Evolutionary conservation across 495 filamentous ascomycete genomes (phyloP), one percentile per base, ranked within the genome.

Genomic region (Tuber magnatum): DNA sequence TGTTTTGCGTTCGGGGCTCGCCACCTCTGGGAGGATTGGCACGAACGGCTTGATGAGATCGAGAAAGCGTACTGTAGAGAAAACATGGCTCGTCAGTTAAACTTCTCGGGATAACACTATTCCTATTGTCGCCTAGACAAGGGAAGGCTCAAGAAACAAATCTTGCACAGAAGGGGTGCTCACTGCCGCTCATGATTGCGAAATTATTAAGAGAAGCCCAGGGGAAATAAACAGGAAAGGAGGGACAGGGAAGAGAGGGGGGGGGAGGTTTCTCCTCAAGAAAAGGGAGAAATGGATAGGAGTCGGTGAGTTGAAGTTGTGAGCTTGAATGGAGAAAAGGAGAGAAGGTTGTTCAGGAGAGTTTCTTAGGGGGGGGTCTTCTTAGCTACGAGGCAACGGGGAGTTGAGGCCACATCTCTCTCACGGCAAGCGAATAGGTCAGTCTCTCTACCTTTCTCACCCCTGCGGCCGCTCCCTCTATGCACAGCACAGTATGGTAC

Each of bases 11-110:
- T 99, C 95, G 76, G 95, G 96, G 81, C 96, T 91, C 86, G 94
- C 91, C 85, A 99, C 95, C 91, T 99, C 95, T 84, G 95, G 95
- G 84, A 99, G 92, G 88, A 97, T 91, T 86, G 95, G 94, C 87
- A 94, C 92, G 86, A 99, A 99, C 85, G 96, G 95, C 86, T 98
- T 99, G 86, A 99, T 94, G 80, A 97, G 89, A 86, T 99, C 95
- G 86, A 99, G 93, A 84, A 99, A 99, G 83, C 95, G 96, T 86
- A 98, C 94, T 97, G 86, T 80, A 79, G 70, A 72, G 46, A 74
- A 69, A 76, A 10, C 56, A 68, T 14, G 42, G 76, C 42, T 24
- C 61, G 72, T 79, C 65, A 81, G 77, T 72, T 14, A 71, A 18
- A 43, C 0, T 68, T 68, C 79, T 70, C 70, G 74, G 70, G 78